Percentiles rank a stretch among this genome's conserved stretches.
Evolutionary conservation across 2,329 filamentous ascomycete species (phyloP).

Genomic region (Xylaria sp.): DNA sequence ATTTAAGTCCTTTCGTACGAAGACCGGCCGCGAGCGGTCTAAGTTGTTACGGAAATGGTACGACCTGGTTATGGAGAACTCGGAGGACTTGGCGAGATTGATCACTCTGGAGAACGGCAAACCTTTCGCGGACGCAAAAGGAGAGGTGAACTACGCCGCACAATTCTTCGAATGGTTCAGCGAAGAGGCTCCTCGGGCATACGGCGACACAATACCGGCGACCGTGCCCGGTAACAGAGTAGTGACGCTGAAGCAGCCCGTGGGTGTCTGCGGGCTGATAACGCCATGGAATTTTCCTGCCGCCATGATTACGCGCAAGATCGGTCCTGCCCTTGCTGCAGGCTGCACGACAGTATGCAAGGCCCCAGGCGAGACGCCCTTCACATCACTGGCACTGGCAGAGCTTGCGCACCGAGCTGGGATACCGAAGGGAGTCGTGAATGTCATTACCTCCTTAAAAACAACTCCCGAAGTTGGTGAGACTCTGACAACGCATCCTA

Average conservation of each 20-base stretch:
- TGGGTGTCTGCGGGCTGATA: constrained; percentile 84
- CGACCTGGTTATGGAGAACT: constrained; percentile 80
- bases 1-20: constrained; percentile 74
- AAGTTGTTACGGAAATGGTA: constrained; percentile 83
- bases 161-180: constrained; percentile 85
- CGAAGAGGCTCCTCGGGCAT: constrained; percentile 78
- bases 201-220: constrained; percentile 79
- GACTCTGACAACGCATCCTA: constrained; percentile 78
- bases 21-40: constrained; percentile 78
- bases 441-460: constrained; percentile 81
- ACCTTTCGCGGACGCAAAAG: constrained; percentile 77
- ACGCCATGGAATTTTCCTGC: constrained; percentile 92
- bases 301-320: constrained; percentile 78
- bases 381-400: constrained; percentile 86
- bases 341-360: constrained; percentile 96
- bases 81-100: constrained; percentile 81
- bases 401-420: constrained; percentile 89
- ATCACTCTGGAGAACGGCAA: constrained; percentile 95
- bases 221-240: constrained; percentile 77
- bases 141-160: constrained; percentile 77
- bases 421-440: constrained; percentile 89
- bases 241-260: constrained; percentile 81
- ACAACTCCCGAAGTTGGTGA: constrained; percentile 85
- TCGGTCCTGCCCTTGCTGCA: constrained; percentile 83
- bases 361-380: constrained; percentile 90